Evolutionary conservation across 805 yeast genomes (phyloP).

Genomic region (Priceomyces fermenticarens): DNA sequence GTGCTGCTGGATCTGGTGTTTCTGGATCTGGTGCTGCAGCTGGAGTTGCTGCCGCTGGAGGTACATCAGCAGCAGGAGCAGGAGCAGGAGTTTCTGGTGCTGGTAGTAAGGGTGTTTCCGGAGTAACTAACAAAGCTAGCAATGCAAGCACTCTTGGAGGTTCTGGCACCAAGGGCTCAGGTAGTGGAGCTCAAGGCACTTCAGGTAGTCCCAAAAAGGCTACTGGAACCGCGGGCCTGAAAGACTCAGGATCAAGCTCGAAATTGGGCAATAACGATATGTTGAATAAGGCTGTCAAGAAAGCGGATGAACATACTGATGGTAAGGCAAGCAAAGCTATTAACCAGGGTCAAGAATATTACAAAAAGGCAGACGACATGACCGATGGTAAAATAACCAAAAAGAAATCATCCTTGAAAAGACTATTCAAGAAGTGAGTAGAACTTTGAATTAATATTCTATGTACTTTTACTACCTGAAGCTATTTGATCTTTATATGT

Average conservation of each 20-base stretch:
- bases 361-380: constrained; percentile 1
- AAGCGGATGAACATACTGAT: constrained; percentile 1
- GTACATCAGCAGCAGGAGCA: neutral
- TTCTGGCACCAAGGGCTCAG: too few species aligned
- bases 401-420: constrained; percentile 18
- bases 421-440: constrained; percentile 14
- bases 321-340: constrained; percentile 1
- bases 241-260: too few species aligned
- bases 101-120: neutral
- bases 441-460: too few species aligned
- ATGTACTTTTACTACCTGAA: neutral
- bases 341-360: constrained; percentile 1
- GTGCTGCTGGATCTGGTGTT: neutral
- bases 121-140: too few species aligned
- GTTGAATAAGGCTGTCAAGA: neutral
- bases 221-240: too few species aligned
- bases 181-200: too few species aligned
- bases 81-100: neutral
- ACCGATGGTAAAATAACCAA: constrained; percentile 8
- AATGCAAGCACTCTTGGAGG: neutral
- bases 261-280: too few species aligned
- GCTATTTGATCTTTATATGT: neutral
- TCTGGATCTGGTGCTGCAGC: constrained; percentile 1
- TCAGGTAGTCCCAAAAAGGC: too few species aligned
- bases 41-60: constrained; percentile 1